Conservation (phyloP, 2,329 filamentous ascomycete species). For the Neodidymelliopsis sp. region DNA sequence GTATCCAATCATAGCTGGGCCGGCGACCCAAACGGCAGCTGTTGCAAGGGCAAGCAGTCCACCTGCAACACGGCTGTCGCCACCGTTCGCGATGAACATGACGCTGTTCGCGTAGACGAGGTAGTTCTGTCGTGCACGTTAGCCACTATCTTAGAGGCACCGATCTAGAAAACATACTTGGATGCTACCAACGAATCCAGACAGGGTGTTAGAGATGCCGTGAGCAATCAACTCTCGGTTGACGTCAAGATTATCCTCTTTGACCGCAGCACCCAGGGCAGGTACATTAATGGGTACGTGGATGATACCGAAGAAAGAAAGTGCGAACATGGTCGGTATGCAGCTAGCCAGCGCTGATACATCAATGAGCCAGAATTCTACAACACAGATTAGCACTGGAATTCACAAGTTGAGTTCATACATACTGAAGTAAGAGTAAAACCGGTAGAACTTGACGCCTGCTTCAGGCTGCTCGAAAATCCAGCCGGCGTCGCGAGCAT, state of each 20-base stretch:
- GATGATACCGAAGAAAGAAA: constrained; percentile 96
- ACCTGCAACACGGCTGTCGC: constrained; percentile 84
- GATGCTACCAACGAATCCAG: constrained; percentile 86
- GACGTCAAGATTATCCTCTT: constrained; percentile 90
- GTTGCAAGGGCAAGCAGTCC: constrained; percentile 83
- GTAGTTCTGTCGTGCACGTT: constrained; percentile 73
- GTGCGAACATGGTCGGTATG: constrained; percentile 91
- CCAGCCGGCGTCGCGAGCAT: constrained; percentile 80
- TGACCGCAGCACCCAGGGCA: constrained; percentile 85
- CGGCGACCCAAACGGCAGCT: constrained; percentile 81
- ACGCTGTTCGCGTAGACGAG: constrained; percentile 97
- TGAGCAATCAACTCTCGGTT: constrained; percentile 92
- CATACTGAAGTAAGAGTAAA: constrained; percentile 93
- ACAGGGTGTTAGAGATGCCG: constrained; percentile 90
- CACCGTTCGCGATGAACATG: constrained; percentile 94
- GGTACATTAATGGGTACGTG: constrained; percentile 99
- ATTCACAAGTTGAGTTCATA: constrained; percentile 11
- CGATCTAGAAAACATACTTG: constrained; percentile 54
- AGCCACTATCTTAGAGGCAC: constrained; percentile 15
- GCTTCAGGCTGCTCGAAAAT: constrained; percentile 87
- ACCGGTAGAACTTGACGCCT: constrained; percentile 94
- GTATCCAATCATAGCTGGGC: constrained; percentile 87
- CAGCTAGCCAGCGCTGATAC: constrained; percentile 85
- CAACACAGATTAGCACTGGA: constrained; percentile 1
- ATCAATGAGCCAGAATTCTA: constrained; percentile 81